A percentile compares a stretch with the other conserved stretches of the same genome.
Conservation (phyloP, 805 yeast genomes). For the Metschnikowia borealis region DNA sequence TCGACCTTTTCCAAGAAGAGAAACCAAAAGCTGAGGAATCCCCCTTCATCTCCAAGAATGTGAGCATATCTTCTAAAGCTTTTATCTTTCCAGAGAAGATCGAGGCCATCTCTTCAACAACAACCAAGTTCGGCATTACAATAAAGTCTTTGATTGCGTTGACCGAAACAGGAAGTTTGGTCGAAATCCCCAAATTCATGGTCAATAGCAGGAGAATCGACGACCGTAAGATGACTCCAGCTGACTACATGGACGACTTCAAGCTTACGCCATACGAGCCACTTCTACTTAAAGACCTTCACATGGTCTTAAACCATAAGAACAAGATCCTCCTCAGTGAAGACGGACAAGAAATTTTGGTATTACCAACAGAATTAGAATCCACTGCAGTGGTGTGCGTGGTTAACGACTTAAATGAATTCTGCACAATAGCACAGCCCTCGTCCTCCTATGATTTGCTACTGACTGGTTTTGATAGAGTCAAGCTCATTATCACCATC, state of each 20-base stretch:
- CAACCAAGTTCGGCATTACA: conserved; percentile 64
- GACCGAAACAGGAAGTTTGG: conserved; percentile 57
- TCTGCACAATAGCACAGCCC: conserved; percentile 75
- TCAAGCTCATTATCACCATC: conserved; percentile 59
- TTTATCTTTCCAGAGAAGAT: conserved; percentile 62
- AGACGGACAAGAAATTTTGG: conserved; percentile 20
- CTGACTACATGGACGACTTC: conserved; percentile 54
- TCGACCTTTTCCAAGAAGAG: conserved; percentile 66
- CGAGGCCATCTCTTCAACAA: conserved; percentile 46
- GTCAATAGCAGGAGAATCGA: conserved; percentile 68
- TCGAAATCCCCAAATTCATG: conserved; percentile 64
- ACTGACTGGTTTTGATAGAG: conserved; percentile 61
- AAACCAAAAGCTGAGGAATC: conserved; percentile 42
- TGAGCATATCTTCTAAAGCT: conserved; percentile 45
- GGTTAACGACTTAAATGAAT: conserved; percentile 57
- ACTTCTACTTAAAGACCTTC: conserved; percentile 37
- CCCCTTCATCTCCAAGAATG: conserved; percentile 43
- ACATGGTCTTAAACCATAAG: conserved; percentile 35
- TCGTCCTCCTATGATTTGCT: conserved; percentile 80
- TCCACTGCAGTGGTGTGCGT: conserved; percentile 73
- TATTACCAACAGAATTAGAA: conserved; percentile 62
- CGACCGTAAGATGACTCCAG: conserved; percentile 46
- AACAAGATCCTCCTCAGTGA: conserved; percentile 22
- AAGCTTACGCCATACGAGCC: conserved; percentile 65
- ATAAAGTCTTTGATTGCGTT: conserved; percentile 59